These are phyloP conservation scores for Agaricus subrufescens DNA, from an alignment of 768 basidiomycete species.

Conservation along the genomic window DNA sequence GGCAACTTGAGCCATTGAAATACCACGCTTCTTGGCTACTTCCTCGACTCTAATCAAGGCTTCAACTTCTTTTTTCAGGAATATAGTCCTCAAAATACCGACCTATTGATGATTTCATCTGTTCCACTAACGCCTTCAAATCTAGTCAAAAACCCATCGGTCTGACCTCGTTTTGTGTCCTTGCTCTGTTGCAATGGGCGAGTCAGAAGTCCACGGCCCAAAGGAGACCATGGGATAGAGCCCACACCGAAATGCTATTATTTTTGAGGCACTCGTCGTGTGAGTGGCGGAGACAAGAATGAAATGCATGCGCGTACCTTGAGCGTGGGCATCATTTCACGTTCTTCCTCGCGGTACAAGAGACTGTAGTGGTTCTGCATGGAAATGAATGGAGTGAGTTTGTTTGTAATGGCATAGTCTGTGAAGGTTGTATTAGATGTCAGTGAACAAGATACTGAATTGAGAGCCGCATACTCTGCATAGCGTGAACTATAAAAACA, in stretches of 20 bases:
- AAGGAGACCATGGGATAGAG: constrained; percentile 55
- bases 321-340: constrained; percentile 58
- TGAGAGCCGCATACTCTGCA: constrained; percentile 41
- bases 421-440: neutral
- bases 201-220: constrained; percentile 47
- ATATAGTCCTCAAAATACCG: neutral
- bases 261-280: neutral
- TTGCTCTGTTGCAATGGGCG: constrained; percentile 27
- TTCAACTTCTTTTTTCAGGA: neutral
- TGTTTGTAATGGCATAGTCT: constrained; percentile 60
- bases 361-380: constrained; percentile 68
- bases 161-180: constrained; percentile 34
- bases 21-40: constrained; percentile 45
- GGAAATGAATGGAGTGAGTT: constrained; percentile 57
- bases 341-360: constrained; percentile 61
- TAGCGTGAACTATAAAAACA: constrained; percentile 37
- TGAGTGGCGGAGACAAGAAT: too few species aligned
- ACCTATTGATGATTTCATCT: constrained; percentile 35
- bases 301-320: constrained; percentile 27
- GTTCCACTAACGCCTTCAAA: constrained; percentile 22
- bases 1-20: constrained; percentile 55
- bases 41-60: constrained; percentile 39
- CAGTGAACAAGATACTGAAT: neutral
- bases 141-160: constrained; percentile 28
- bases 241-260: constrained; percentile 48